Conservation (phyloP, 1,139 yeast species). For the Zygosaccharomyces pseudobailii region DNA sequence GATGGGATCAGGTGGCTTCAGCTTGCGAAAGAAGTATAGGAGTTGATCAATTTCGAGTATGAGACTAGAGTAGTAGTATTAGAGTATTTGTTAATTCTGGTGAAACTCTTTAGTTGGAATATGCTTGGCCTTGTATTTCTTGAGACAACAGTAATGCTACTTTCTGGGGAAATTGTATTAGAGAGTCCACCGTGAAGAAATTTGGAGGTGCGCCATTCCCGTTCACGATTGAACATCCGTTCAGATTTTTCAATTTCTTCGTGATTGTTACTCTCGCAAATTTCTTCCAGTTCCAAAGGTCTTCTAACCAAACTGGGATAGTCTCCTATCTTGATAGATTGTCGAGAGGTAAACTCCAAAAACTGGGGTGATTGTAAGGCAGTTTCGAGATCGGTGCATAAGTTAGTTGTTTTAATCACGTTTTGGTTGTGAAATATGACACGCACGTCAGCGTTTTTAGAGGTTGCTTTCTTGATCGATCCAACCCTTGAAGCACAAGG, state of each 20-base stretch:
- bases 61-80: slow-evolving; percentile 4
- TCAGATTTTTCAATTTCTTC: background rate
- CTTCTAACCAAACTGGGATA: slow-evolving; percentile 16
- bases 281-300: background rate
- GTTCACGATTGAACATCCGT: background rate
- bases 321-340: slow-evolving; percentile 17
- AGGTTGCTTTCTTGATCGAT: slow-evolving; percentile 21
- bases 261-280: background rate
- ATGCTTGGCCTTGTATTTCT: background rate
- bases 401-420: slow-evolving; percentile 21
- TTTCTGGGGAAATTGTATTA: background rate
- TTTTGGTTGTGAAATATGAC: slow-evolving; percentile 30
- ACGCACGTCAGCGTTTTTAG: slow-evolving; percentile 29
- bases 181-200: background rate
- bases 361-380: slow-evolving; percentile 7
- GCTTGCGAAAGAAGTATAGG: background rate
- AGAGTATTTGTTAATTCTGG: slow-evolving; percentile 4
- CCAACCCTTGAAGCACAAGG: slow-evolving; percentile 24
- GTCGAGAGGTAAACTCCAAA: slow-evolving; percentile 11
- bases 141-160: background rate
- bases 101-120: background rate
- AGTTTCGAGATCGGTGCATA: background rate
- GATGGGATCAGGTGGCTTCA: background rate
- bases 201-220: background rate
- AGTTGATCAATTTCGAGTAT: slow-evolving; percentile 5